Conservation (phyloP, 169 alveolate species). For the Plasmodium ovale region DNA sequence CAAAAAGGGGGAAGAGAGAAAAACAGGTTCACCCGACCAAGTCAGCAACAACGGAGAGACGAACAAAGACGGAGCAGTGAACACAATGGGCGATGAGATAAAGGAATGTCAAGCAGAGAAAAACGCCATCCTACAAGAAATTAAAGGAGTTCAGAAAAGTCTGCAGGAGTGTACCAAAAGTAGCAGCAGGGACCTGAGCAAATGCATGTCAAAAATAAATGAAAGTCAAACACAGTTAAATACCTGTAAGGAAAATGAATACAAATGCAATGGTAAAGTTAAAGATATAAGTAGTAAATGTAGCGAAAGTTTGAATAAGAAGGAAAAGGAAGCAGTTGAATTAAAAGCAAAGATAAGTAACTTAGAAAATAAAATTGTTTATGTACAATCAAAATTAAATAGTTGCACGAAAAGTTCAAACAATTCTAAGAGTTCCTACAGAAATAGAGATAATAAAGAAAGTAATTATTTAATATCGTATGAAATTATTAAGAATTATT, state of each 20-base stretch:
- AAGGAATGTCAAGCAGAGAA: slow-evolving; percentile 24
- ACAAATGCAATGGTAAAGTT: not conserved
- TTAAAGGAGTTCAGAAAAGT: slow-evolving; percentile 6
- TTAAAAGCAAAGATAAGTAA: slow-evolving; percentile 20
- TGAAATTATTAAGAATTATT: slow-evolving; percentile 12
- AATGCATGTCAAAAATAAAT: not conserved
- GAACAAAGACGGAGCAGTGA: too few relatives aligned
- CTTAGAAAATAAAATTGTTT: slow-evolving; percentile 22
- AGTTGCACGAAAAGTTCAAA: not conserved
- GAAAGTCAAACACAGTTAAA: slow-evolving; percentile 13
- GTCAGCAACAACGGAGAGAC: too few relatives aligned
- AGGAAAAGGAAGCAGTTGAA: slow-evolving; percentile 7
- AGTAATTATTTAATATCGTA: slow-evolving; percentile 43
- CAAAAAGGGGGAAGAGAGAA: too few relatives aligned
- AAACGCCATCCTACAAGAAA: not conserved
- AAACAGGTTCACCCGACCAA: too few relatives aligned
- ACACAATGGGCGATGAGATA: too few relatives aligned
- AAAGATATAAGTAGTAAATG: not conserved
- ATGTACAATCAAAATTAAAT: slow-evolving; percentile 3
- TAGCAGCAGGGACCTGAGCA: not conserved
- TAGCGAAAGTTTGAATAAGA: slow-evolving; percentile 17
- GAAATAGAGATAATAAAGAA: not conserved
- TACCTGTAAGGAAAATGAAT: slow-evolving; percentile 31
- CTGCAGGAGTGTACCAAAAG: not conserved
- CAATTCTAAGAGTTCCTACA: not conserved